Evolutionary conservation across 2,329 filamentous ascomycete species (phyloP).

Genomic region (Aspergillus sp.): DNA sequence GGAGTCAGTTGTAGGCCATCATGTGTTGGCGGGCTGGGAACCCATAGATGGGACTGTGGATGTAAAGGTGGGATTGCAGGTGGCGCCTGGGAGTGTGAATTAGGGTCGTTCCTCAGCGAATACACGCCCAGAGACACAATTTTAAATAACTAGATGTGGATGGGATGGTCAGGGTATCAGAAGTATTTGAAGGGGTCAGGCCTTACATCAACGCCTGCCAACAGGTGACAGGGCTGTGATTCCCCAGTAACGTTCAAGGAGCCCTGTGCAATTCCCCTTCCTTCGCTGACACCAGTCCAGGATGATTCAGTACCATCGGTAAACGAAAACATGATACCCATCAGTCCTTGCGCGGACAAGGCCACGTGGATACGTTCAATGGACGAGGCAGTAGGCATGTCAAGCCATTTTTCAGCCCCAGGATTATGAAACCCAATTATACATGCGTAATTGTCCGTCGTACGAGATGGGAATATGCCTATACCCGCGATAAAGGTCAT

Average conservation of each 20-base stretch:
- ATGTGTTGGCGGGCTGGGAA: not conserved
- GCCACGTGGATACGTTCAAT: not conserved
- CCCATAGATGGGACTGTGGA: constrained; percentile 1
- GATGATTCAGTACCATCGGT: not conserved
- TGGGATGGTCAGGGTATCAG: not conserved
- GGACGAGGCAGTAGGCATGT: not conserved
- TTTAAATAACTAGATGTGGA: not conserved
- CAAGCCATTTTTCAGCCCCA: not conserved
- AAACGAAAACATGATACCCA: constrained; percentile 7
- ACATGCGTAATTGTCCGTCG: not conserved
- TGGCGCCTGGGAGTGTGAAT: too few relatives aligned
- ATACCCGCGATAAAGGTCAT: constrained; percentile 8
- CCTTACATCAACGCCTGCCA: constrained; percentile 9
- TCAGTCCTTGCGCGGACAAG: constrained; percentile 6
- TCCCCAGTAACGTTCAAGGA: not conserved
- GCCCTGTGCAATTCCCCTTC: not conserved
- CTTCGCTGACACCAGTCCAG: constrained; percentile 6
- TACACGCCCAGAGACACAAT: not conserved
- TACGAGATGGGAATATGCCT: not conserved
- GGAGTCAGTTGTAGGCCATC: not conserved
- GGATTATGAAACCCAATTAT: constrained; percentile 8
- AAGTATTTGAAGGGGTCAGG: not conserved
- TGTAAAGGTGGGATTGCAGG: not conserved
- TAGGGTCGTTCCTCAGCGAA: not conserved
- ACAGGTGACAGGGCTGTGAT: not conserved